Evolutionary conservation across 2,329 filamentous ascomycete genomes (phyloP).

Genomic region (Colletotrichum camelliae): DNA sequence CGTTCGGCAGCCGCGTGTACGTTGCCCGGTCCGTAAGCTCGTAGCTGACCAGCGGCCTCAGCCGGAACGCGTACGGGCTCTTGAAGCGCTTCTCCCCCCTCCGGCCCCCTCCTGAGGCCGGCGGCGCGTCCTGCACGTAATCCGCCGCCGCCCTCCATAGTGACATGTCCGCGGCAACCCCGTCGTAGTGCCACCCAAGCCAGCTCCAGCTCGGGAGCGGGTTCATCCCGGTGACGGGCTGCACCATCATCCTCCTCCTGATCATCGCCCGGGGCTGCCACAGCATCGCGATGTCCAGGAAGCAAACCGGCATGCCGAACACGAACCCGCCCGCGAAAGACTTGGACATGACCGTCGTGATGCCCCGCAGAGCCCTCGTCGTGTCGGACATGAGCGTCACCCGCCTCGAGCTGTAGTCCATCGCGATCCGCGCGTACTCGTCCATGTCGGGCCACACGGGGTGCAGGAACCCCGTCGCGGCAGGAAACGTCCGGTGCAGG

Average conservation of each 20-base stretch:
- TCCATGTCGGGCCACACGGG: constrained; percentile 51
- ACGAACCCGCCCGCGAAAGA: constrained; percentile 48
- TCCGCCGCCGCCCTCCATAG: constrained; percentile 49
- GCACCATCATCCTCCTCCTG: constrained; percentile 39
- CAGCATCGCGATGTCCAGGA: constrained; percentile 48
- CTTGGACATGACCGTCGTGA: constrained; percentile 46
- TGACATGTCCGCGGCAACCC: constrained; percentile 44
- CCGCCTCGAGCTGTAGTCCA: constrained; percentile 46
- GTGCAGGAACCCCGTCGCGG: constrained; percentile 43
- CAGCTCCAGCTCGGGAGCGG: constrained; percentile 50
- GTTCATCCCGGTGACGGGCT: constrained; percentile 28
- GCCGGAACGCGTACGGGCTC: constrained; percentile 41
- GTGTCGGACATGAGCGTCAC: constrained; percentile 47
- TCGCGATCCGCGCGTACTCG: constrained; percentile 48
- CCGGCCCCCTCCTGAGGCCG: constrained; percentile 26
- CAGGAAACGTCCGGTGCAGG: constrained; percentile 32
- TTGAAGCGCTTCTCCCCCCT: constrained; percentile 39
- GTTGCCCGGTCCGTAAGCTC: constrained; percentile 43
- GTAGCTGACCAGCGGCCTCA: constrained; percentile 43
- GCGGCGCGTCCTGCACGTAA: constrained; percentile 44
- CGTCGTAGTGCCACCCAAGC: constrained; percentile 55
- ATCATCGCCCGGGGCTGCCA: constrained; percentile 51
- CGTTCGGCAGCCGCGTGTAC: constrained; percentile 39
- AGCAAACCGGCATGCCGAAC: constrained; percentile 52
- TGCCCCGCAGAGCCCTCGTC: constrained; percentile 45